Percentiles rank a stretch among this genome's conserved stretches.
These are phyloP conservation scores for Aspergillus glaucus DNA, from an alignment of 2,329 filamentous ascomycete species.

Conservation along the genomic window DNA sequence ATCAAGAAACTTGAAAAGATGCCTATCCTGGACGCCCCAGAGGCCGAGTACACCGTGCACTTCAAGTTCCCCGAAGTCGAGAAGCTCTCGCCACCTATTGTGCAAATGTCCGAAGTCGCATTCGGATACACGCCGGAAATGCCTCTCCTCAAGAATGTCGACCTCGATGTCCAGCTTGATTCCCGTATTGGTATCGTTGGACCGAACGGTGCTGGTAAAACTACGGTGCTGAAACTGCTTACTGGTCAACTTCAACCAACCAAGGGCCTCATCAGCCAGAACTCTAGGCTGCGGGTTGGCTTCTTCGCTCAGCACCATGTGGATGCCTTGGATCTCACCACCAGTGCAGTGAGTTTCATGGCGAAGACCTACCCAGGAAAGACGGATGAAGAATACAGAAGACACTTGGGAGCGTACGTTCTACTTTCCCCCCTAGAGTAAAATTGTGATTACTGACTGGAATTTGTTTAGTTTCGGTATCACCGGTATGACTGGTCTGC, in stretches of 20 bases:
- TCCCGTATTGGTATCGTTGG: conserved; percentile 99
- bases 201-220: conserved; percentile 97
- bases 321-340: conserved; percentile 84
- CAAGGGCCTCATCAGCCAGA: conserved; percentile 75
- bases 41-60: conserved; percentile 90
- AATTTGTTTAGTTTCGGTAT: conserved; percentile 50
- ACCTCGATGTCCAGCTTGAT: conserved; percentile 94
- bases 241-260: conserved; percentile 75
- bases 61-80: conserved; percentile 98
- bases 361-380: conserved; percentile 82
- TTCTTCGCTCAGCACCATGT: conserved; percentile 99
- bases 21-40: conserved; percentile 83
- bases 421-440: background rate
- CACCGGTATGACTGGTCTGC: conserved; percentile 90
- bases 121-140: conserved; percentile 84
- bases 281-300: conserved; percentile 81
- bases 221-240: conserved; percentile 94
- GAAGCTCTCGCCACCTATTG: conserved; percentile 93
- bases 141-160: conserved; percentile 74
- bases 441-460: conserved; percentile 1
- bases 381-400: conserved; percentile 92
- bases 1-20: conserved; percentile 99
- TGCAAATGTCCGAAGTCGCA: conserved; percentile 88
- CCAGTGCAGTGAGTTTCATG: conserved; percentile 93
- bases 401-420: conserved; percentile 83